Base-by-base conservation (phyloP, 371 early-diverging fungal genomes). In the Actinomortierella ambigua region DNA sequence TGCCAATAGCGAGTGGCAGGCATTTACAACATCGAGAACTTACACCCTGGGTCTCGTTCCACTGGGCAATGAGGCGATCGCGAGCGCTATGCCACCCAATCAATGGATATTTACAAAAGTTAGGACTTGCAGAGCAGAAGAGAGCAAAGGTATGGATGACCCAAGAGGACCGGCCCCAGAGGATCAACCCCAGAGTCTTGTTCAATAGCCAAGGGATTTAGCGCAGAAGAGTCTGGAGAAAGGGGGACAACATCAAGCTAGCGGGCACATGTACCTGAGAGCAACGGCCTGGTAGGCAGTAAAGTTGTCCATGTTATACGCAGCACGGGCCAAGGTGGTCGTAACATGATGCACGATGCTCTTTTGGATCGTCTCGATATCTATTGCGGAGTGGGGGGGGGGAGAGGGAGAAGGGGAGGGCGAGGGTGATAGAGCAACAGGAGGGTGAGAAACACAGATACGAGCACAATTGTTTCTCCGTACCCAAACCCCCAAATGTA, bases 271-370 rank as follows among this genome's bases (percentile, higher is more conserved):
- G n/a, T 79, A 85, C 79, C 90, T 86, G 75, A 90, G 84, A 34
- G 96, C 94, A 17, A 90, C 83, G 22, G 94, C 91, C 66, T 92
- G 90, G 80, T 96, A 96, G 47, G 91, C 90, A 57, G 89, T 89
- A 57, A 91, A 84, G 59, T 91, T 84, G 66, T 94, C 93, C 81
- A 95, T 84, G 77, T 91, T 92, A 66, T 83, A 88, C 2, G 89
- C 86, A 57, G 86, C 88, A 63, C 92, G 87, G 65, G 93, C 89
- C 57, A 95, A 77, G 8, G 94, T 94, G 44, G 90, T 88, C 15
- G 89, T 85, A 51, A 90, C 88, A 65, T 94, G 94, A 62, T 85
- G 83, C 50, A 92, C 85, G 66, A 95, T 91, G 40, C 89, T 86
- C 65, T 82, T 80, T 76, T 90, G 86, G 69, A 95, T 87, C 13